Evolutionary conservation across 31 red algal genomes (phyloP).

Genomic region (Endocladia muricata): DNA sequence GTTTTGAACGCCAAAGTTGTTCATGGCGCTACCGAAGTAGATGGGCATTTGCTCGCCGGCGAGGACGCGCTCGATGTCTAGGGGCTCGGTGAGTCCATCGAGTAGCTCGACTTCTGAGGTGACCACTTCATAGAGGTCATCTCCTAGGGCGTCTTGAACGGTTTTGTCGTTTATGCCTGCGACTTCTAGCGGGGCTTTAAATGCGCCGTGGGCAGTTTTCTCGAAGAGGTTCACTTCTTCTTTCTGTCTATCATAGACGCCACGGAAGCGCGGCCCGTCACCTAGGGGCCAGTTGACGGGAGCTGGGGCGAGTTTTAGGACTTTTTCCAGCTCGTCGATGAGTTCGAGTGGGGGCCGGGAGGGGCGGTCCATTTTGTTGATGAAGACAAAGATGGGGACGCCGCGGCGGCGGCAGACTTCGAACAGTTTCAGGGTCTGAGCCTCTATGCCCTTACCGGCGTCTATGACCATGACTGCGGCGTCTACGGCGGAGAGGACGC

Average conservation of each 20-base stretch:
- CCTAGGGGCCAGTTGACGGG: constrained; percentile 89
- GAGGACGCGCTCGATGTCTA: constrained; percentile 45
- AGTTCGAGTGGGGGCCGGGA: constrained; percentile 83
- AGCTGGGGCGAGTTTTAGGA: constrained; percentile 55
- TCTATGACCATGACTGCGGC: constrained; percentile 94
- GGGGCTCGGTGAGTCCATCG: constrained; percentile 47
- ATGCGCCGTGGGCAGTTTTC: constrained; percentile 42
- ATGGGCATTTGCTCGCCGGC: constrained; percentile 67
- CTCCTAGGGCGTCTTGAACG: constrained; percentile 21
- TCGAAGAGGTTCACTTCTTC: constrained; percentile 65
- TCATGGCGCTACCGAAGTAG: constrained; percentile 89
- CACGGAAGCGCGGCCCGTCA: constrained; percentile 77
- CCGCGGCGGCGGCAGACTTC: constrained; percentile 82
- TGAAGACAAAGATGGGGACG: constrained; percentile 88
- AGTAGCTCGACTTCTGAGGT: constrained; percentile 78
- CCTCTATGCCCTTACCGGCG: constrained; percentile 88
- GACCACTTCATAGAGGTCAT: constrained; percentile 51
- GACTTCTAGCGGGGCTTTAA: constrained; percentile 18
- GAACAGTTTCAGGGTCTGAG: constrained; percentile 88
- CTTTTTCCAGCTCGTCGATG: constrained; percentile 69
- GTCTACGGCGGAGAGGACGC: constrained; percentile 86
- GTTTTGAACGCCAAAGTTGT: constrained; percentile 86
- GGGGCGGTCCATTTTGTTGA: constrained; percentile 98
- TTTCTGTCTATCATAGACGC: constrained; percentile 65
- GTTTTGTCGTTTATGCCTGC: constrained; percentile 39